Evolutionary conservation across 1,284 basidiomycete genomes (phyloP), one percentile per base, ranked within the genome.

Genomic region (Stygiomarasmius scandens): DNA sequence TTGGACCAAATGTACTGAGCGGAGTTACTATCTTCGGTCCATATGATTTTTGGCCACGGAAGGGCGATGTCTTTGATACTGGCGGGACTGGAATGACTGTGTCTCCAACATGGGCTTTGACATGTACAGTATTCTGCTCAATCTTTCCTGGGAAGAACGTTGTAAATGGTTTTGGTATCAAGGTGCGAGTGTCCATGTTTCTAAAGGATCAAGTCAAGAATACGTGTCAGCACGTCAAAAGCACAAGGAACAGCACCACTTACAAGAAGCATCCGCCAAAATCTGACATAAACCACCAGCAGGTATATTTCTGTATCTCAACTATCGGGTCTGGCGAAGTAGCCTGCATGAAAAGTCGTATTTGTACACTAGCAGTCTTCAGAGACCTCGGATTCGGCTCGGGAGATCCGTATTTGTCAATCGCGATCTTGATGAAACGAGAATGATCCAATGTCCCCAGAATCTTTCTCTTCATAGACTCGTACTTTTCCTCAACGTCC

Each of bases 401-500:
- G 46, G 19, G 29, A 14, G 23, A 23, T n/a, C 58, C 58, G 22
- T 59, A 59, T 36, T 48, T 36, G 62, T 65, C 50, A 54, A 56
- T 34, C 32, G 58, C 52, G 23, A 55, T 61, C 49, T 52, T 55
- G 32, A 46, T 24, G 49, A 55, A 55, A 51, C 55, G 52, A 20
- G 47, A 34, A 32, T 56, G 47, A 20, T 61, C 61, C n/a, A 60
- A 53, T 34, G 61, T 48, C n/a, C 58, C 54, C 48, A 59, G 27
- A 8, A 59, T 50, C 25, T 59, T 53, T 49, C 36, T 46, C 44
- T 55, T 59, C 49, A 50, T 61, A 25, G 60, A 57, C 54, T 61
- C 62, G 34, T 63, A 61, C 52, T 66, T 64, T 4, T 47, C 50
- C 43, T 58, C 54, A 27, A 61, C 60, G 56, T 66, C 64, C 36